Percentiles rank a stretch among this genome's conserved stretches.
Evolutionary conservation across 2,329 filamentous ascomycete species (phyloP).

Genomic region (Sclerotinia spermophila): DNA sequence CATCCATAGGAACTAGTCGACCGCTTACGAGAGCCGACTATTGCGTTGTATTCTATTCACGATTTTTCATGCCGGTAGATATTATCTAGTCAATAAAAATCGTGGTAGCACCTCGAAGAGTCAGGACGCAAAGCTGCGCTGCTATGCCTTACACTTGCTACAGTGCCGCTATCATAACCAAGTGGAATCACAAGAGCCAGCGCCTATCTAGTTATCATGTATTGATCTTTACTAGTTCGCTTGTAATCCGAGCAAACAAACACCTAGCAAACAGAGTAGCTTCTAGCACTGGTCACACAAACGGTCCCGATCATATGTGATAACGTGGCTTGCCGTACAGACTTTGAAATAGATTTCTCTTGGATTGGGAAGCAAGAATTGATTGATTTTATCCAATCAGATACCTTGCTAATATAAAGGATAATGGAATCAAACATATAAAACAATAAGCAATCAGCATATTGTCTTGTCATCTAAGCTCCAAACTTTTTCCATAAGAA

Average conservation of each 20-base stretch:
- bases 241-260: too few relatives aligned
- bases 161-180: neutral
- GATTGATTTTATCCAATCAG: neutral
- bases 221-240: neutral
- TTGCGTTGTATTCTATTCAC: neutral
- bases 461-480: neutral
- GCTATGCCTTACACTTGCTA: neutral
- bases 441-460: neutral
- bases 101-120: neutral
- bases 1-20: too few relatives aligned
- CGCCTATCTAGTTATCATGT: neutral
- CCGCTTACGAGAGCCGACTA: too few relatives aligned
- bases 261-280: neutral
- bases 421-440: neutral
- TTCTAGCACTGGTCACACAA: neutral
- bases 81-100: neutral
- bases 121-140: neutral
- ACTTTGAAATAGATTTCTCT: neutral
- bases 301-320: neutral
- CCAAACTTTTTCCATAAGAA: neutral
- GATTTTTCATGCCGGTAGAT: neutral
- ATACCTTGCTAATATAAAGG: neutral
- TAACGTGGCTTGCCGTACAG: accelerated
- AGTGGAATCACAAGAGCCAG: neutral
- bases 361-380: neutral